Conservation (phyloP, 176 grass and related monocot genomes). For the Aegilops speltoides region DNA sequence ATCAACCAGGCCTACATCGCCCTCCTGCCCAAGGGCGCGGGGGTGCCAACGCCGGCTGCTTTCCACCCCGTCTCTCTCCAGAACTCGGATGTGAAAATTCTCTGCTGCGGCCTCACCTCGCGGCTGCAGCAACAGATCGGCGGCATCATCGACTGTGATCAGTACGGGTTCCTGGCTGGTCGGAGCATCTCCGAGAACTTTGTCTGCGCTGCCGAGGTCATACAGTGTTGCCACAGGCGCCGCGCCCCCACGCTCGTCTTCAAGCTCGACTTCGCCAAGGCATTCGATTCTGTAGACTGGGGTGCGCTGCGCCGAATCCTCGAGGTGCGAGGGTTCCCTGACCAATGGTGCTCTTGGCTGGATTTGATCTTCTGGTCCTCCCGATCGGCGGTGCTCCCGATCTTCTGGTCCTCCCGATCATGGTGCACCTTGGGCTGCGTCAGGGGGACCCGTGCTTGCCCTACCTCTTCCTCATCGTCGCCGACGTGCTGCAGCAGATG, state of each 20-base stretch:
- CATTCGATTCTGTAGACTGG: not conserved
- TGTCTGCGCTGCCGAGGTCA: too few species aligned
- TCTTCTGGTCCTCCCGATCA: not conserved
- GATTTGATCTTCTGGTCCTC: not conserved
- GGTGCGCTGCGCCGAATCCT: rapidly evolving
- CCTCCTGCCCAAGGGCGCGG: too few species aligned
- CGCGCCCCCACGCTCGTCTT: not conserved
- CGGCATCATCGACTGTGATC: too few species aligned
- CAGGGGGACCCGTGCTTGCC: not conserved
- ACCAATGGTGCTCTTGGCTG: not conserved
- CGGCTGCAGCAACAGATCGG: too few species aligned
- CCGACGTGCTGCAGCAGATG: not conserved
- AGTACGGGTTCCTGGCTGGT: too few species aligned
- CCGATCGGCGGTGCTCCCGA: not conserved
- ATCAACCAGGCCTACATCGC: too few species aligned
- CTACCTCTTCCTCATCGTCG: not conserved
- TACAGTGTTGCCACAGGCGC: too few species aligned
- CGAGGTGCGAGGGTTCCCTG: not conserved
- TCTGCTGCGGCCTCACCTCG: too few species aligned
- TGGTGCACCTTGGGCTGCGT: not conserved
- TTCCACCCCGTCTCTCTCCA: too few species aligned
- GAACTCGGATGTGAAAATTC: too few species aligned
- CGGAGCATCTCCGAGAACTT: too few species aligned
- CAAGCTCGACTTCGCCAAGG: not conserved
- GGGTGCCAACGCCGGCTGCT: too few species aligned